These are phyloP conservation scores for Metrosideros polymorpha DNA, from an alignment of 441 rosid genomes.

Conservation along the genomic window DNA sequence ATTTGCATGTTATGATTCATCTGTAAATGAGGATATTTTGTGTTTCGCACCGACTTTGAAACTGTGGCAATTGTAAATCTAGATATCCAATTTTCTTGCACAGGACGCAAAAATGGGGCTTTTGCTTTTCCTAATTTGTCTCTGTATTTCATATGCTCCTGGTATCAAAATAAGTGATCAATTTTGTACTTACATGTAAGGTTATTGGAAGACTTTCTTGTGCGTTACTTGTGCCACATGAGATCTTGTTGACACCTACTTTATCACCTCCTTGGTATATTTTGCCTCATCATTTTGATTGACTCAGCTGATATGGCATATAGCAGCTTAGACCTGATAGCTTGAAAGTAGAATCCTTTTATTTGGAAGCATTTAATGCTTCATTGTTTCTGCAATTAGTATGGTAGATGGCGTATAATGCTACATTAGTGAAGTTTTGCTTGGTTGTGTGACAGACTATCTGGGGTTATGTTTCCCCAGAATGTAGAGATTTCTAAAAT, in stretches of 20 bases:
- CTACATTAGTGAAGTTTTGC: background rate
- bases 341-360: background rate
- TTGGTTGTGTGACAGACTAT: background rate
- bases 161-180: background rate
- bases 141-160: background rate
- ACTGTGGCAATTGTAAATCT: background rate
- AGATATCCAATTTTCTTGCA: background rate
- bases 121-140: background rate
- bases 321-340: background rate
- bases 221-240: background rate
- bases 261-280: background rate
- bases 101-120: background rate
- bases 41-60: background rate
- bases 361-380: background rate
- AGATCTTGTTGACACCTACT: background rate
- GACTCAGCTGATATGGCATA: background rate
- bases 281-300: background rate
- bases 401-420: background rate
- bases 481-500: background rate
- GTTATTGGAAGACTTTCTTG: background rate
- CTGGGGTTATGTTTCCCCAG: background rate
- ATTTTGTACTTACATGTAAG: background rate
- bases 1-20: background rate
- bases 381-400: background rate
- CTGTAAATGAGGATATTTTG: background rate